Evolutionary conservation across 2,329 filamentous ascomycete species (phyloP).

Genomic region (Fusarium fujikuroi): DNA sequence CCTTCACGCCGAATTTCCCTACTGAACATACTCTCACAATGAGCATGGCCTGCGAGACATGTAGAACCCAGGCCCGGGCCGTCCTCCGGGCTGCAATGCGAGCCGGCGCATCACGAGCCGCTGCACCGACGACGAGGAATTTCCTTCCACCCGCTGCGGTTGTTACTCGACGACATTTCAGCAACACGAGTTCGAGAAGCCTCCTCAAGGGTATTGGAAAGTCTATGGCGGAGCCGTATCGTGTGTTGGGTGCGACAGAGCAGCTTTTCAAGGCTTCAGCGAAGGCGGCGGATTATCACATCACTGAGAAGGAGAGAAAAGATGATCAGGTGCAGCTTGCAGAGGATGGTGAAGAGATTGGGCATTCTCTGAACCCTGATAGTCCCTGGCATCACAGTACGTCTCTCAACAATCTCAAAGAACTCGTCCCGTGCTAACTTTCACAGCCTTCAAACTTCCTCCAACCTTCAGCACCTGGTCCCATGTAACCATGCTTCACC

Average conservation of each 20-base stretch:
- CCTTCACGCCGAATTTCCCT: background rate
- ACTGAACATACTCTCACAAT: slow-evolving; percentile 5
- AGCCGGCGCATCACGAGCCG: slow-evolving; percentile 42
- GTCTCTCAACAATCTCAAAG: slow-evolving; percentile 38
- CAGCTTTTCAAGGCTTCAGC: slow-evolving; percentile 81
- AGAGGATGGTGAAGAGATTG: slow-evolving; percentile 83
- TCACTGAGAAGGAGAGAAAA: slow-evolving; percentile 74
- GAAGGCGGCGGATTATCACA: slow-evolving; percentile 78
- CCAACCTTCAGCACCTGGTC: slow-evolving; percentile 97
- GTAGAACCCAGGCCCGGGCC: slow-evolving; percentile 56
- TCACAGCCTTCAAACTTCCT: slow-evolving; percentile 77
- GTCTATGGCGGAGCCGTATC: slow-evolving; percentile 65
- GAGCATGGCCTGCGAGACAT: slow-evolving; percentile 60
- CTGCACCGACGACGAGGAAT: slow-evolving; percentile 37
- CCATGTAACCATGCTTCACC: slow-evolving; percentile 94
- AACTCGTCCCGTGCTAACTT: background rate
- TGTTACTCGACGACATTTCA: slow-evolving; percentile 49
- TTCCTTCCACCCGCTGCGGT: slow-evolving; percentile 30
- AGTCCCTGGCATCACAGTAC: slow-evolving; percentile 80
- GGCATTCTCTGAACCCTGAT: slow-evolving; percentile 52
- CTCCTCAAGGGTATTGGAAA: slow-evolving; percentile 51
- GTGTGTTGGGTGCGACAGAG: slow-evolving; percentile 83
- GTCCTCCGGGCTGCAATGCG: slow-evolving; percentile 51
- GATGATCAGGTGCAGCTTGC: slow-evolving; percentile 75
- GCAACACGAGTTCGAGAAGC: slow-evolving; percentile 48